These are phyloP conservation scores for Catharanthus roseus DNA, from an alignment of 257 asterid genomes.

Conservation along the genomic window DNA sequence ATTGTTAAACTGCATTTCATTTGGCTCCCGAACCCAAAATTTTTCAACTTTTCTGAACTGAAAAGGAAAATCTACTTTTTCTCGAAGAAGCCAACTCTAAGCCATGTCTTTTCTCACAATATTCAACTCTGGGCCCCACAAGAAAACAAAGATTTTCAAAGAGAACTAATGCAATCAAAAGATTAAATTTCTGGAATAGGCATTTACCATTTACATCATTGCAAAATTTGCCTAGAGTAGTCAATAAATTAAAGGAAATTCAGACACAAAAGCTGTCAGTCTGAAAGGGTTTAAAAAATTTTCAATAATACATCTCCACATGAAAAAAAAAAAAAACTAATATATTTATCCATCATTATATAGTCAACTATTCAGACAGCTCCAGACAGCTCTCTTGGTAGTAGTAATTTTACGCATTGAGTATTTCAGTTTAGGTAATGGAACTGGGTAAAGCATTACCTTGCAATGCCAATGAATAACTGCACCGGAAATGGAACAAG, in stretches of 20 bases:
- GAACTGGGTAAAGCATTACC: slow-evolving; percentile 40
- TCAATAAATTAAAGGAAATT: background rate
- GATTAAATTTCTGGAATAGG: background rate
- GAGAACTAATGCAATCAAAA: too few species aligned
- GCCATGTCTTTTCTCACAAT: too few species aligned
- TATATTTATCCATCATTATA: too few species aligned
- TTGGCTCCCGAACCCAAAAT: too few species aligned
- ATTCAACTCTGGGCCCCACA: too few species aligned
- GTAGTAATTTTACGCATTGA: background rate
- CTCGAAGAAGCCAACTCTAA: too few species aligned
- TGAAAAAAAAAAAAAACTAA: too few species aligned
- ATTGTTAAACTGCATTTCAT: too few species aligned
- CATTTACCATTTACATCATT: background rate
- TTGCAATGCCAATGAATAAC: slow-evolving; percentile 90
- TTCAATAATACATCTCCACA: background rate
- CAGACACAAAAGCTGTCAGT: background rate
- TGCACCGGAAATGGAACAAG: slow-evolving; percentile 36
- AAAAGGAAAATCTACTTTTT: too few species aligned
- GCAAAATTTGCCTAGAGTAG: background rate
- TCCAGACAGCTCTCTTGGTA: background rate
- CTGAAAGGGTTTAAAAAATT: background rate
- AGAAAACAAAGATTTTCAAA: too few species aligned
- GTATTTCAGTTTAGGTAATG: background rate
- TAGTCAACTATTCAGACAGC: background rate
- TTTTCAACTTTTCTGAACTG: too few species aligned